phyloP scores from a whole-genome alignment of 768 basidiomycete species.

The Trametes cinnabarina region DNA sequence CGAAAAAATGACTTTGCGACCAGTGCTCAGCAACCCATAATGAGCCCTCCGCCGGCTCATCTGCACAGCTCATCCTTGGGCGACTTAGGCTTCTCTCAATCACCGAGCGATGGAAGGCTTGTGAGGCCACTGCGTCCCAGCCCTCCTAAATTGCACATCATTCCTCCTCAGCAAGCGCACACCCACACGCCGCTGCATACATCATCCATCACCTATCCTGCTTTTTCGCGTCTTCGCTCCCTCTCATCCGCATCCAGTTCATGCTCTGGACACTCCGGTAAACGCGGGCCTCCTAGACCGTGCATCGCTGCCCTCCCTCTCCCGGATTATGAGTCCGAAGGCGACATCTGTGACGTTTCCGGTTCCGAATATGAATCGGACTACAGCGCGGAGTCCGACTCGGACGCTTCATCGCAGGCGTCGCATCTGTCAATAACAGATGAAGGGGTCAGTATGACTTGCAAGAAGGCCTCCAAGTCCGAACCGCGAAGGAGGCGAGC shows the following conservation, averaged over 20 bases:
- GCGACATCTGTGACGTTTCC: neutral
- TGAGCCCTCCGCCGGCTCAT: neutral
- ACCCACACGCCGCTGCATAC: constrained; percentile 3
- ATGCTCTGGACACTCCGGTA: neutral
- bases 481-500: neutral
- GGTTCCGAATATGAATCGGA: constrained; percentile 18
- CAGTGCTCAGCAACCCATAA: neutral
- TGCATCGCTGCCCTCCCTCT: neutral
- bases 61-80: neutral
- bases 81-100: neutral
- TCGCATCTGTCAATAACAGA: constrained; percentile 3
- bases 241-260: constrained; percentile 4
- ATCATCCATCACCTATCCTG: neutral
- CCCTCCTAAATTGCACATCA: constrained; percentile 7
- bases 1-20: neutral
- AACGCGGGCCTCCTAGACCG: neutral
- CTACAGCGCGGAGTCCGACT: constrained; percentile 3
- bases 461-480: neutral
- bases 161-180: constrained; percentile 7
- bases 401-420: constrained; percentile 2
- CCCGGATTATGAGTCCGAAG: constrained; percentile 11
- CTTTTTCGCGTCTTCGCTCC: neutral
- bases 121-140: neutral
- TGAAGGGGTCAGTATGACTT: constrained; percentile 1
- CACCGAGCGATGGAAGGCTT: neutral